Base-by-base conservation (phyloP, 768 basidiomycete species). In the Collybiopsis luxurians region DNA sequence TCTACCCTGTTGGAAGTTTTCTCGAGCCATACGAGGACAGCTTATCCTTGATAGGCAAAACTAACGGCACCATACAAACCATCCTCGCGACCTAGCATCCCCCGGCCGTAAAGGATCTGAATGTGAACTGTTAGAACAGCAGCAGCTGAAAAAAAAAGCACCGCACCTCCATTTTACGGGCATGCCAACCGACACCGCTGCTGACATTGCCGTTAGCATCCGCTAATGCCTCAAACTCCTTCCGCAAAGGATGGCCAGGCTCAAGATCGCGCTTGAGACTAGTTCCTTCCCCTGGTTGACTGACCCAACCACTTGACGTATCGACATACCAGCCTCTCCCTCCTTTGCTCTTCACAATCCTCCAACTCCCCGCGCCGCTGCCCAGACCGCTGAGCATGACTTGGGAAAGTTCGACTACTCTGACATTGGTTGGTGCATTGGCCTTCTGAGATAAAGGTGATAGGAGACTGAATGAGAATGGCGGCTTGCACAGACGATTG, bases 241-340 rank as follows among this genome's bases (percentile, higher is more conserved):
- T 67, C 49, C 95, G 75, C 70, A 89, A 81, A 2, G 87, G 84
- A 69, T 96, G 89, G 3, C 74, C 76, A 15, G 67, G 66, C 4
- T 75, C 70, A 9, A 94, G 70, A 62, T 87, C 85, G 36, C 91
- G 73, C 64, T 73, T 73, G 56, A 92, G 74, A 46, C 75, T 76
- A 54, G 80, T 79, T 48, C 67, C 59, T 4, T 66, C 71, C 21
- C 69, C 72, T 13, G 60, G 60, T 58, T 79, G 72, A 2, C 81
- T 77, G 27, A 85, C 75, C 95, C 95, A 97, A 2, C 87, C 90
- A 59, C 85, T 86, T 23, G 90, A 90, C 0, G 87, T 83, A 69
- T 98, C 90, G 50, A 95, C 92, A 65, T 93, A 97, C 95, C 95
- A 98, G 3, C 93, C 95, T 23, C 96, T 75, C 1, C 93, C 89